phyloP scores from a whole-genome alignment of 805 yeast species.

The Zygoascus ofunaensis region DNA sequence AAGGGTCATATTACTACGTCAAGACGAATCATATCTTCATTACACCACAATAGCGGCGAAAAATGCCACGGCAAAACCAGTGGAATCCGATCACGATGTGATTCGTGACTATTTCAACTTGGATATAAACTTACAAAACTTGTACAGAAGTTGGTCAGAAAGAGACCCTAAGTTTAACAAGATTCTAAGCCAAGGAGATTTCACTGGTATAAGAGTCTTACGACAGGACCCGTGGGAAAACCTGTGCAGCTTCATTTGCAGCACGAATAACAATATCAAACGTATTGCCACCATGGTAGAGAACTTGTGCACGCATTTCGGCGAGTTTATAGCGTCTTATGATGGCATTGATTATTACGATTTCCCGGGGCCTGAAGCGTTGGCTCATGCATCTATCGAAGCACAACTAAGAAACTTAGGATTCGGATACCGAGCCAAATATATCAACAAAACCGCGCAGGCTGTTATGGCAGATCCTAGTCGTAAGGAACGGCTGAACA shows the following conservation, averaged over 20 bases:
- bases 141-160: constrained; percentile 55
- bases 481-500: constrained; percentile 23
- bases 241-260: constrained; percentile 79
- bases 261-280: constrained; percentile 91
- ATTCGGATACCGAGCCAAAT: constrained; percentile 91
- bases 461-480: constrained; percentile 33
- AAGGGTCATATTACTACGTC: constrained; percentile 56
- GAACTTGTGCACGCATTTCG: constrained; percentile 60
- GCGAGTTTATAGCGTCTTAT: constrained; percentile 45
- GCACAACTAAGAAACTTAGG: constrained; percentile 35
- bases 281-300: constrained; percentile 91
- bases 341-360: constrained; percentile 52
- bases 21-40: constrained; percentile 36
- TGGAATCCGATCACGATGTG: constrained; percentile 31
- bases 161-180: constrained; percentile 44
- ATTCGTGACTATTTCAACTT: constrained; percentile 65
- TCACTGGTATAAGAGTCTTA: constrained; percentile 71
- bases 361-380: constrained; percentile 60
- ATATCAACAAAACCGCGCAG: constrained; percentile 67
- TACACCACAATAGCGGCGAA: constrained; percentile 4
- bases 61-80: constrained; percentile 10
- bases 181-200: constrained; percentile 22
- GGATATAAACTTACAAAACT: constrained; percentile 40
- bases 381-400: constrained; percentile 39
- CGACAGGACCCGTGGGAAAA: constrained; percentile 98